phyloP scores from a whole-genome alignment of 2,329 filamentous ascomycete genomes.

The Neofusicoccum kwambonambiense region DNA sequence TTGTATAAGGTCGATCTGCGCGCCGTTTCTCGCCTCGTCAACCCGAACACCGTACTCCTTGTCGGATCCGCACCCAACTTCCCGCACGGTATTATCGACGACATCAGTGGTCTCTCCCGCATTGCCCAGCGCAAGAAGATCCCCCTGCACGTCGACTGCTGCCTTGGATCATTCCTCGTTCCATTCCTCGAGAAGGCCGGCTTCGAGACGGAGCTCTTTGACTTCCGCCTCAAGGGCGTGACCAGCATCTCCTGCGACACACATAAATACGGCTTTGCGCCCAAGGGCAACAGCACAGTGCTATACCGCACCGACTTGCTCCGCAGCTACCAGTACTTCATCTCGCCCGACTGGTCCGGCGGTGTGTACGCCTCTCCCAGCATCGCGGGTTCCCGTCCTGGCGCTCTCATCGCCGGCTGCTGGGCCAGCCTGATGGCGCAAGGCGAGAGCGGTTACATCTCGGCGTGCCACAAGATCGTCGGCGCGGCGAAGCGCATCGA shows the following conservation, averaged over 20 bases:
- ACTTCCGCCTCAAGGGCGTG: conserved; percentile 91
- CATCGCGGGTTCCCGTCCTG: conserved; percentile 87
- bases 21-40: conserved; percentile 79
- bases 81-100: conserved; percentile 96
- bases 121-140: conserved; percentile 77
- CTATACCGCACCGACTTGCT: conserved; percentile 80
- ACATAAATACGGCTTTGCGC: conserved; percentile 98
- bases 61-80: conserved; percentile 97
- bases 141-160: conserved; percentile 95
- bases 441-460: conserved; percentile 84
- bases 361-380: conserved; percentile 94
- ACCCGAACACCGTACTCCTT: conserved; percentile 88
- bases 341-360: conserved; percentile 90
- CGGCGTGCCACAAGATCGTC: conserved; percentile 84
- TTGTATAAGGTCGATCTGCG: conserved; percentile 79
- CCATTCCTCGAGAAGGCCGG: conserved; percentile 91
- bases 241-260: conserved; percentile 96
- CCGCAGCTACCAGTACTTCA: conserved; percentile 92
- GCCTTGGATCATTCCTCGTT: conserved; percentile 90
- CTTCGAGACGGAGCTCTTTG: conserved; percentile 83
- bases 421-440: conserved; percentile 90
- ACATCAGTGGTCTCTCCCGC: conserved; percentile 80
- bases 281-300: conserved; percentile 92
- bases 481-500: conserved; percentile 79
- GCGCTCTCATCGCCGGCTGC: conserved; percentile 91